Evolutionary conservation across 140 eudicot genomes (phyloP).

Genomic region (Senecio squalidus): DNA sequence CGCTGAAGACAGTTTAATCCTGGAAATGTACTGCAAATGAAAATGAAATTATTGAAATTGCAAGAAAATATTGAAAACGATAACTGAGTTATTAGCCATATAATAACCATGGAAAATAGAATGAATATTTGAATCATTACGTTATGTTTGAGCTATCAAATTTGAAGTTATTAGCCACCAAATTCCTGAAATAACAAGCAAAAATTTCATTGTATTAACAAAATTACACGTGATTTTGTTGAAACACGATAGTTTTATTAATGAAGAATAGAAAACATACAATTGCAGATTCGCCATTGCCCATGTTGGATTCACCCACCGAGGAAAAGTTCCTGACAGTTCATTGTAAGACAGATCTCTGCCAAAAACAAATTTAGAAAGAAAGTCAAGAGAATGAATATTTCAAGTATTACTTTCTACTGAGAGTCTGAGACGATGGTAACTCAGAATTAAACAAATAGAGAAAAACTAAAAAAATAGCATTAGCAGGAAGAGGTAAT

Average conservation of each 20-base stretch:
- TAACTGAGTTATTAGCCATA: not conserved
- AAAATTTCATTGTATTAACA: not conserved
- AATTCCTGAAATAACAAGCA: slow-evolving; percentile 40
- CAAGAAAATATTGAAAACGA: not conserved
- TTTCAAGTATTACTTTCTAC: no score
- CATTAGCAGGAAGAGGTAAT: not conserved
- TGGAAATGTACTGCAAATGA: slow-evolving; percentile 29
- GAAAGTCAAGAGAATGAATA: slow-evolving; percentile 12
- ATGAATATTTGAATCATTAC: slow-evolving; percentile 17
- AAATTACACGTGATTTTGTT: not conserved
- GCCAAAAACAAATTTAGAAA: slow-evolving; percentile 10
- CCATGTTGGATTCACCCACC: slow-evolving; percentile 41
- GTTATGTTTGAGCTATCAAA: slow-evolving; percentile 42
- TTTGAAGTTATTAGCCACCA: slow-evolving; percentile 49
- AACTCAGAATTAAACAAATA: no score
- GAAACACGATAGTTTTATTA: slow-evolving; percentile 8
- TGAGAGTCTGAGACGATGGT: no score
- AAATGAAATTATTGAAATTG: slow-evolving; percentile 9
- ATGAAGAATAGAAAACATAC: slow-evolving; percentile 27
- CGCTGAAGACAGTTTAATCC: slow-evolving; percentile 46
- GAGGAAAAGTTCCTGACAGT: slow-evolving; percentile 46
- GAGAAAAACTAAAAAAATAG: not conserved
- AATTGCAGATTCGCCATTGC: slow-evolving; percentile 34
- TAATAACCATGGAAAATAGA: slow-evolving; percentile 2
- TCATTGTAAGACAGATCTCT: slow-evolving; percentile 62